Evolutionary conservation across 768 basidiomycete genomes (phyloP).

Genomic region (Boletus reticuloceps): DNA sequence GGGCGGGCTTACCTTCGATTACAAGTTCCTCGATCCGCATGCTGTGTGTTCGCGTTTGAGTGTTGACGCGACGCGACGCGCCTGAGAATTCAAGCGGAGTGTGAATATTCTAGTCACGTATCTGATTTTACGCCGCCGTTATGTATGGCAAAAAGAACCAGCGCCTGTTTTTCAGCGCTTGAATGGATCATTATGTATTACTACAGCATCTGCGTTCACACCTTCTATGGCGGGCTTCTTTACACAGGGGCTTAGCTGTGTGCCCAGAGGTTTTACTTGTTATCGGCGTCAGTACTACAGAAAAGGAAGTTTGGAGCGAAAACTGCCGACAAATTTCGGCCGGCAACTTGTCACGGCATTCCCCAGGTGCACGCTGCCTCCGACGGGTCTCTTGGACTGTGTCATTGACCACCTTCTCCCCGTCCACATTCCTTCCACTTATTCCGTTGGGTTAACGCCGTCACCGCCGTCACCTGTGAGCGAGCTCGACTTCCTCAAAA

Average conservation of each 20-base stretch:
- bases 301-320: slow-evolving; percentile 22
- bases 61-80: slow-evolving; percentile 33
- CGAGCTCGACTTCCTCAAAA: background rate
- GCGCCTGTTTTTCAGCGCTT: slow-evolving; percentile 17
- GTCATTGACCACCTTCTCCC: background rate
- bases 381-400: too few relatives aligned
- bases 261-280: too few relatives aligned
- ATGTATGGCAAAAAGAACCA: background rate
- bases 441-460: background rate
- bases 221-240: background rate
- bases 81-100: slow-evolving; percentile 25
- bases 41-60: slow-evolving; percentile 17
- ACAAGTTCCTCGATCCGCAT: slow-evolving; percentile 97
- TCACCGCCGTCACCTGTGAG: background rate
- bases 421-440: background rate
- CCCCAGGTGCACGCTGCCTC: background rate
- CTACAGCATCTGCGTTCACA: background rate
- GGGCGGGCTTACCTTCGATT: slow-evolving; percentile 63
- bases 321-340: slow-evolving; percentile 10
- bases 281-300: background rate
- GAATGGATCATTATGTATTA: background rate
- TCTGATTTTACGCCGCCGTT: too few relatives aligned
- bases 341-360: slow-evolving; percentile 8
- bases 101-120: slow-evolving; percentile 12
- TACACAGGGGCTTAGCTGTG: background rate